Evolutionary conservation across 1,139 yeast species (phyloP).

Genomic region (Blastobotrys buckinghamii): DNA sequence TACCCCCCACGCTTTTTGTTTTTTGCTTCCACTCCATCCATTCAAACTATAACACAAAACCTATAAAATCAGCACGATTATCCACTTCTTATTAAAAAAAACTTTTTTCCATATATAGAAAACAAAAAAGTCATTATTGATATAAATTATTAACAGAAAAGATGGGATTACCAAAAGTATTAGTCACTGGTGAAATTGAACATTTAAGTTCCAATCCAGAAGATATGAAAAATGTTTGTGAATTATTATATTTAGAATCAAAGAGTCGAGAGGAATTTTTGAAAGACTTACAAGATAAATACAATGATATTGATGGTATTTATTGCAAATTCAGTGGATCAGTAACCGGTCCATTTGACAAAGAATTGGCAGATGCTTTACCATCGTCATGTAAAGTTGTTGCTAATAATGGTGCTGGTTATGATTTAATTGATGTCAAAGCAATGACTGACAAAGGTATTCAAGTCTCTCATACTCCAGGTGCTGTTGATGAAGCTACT

Average conservation of each 20-base stretch:
- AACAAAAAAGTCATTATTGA: too few relatives aligned
- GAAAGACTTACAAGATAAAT: constrained; percentile 29
- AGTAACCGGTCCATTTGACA: constrained; percentile 64
- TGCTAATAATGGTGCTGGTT: constrained; percentile 89
- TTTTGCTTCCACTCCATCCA: background rate
- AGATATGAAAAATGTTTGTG: constrained; percentile 25
- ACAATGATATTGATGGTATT: constrained; percentile 30
- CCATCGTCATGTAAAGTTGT: constrained; percentile 60
- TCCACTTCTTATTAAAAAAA: background rate
- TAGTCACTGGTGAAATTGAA: constrained; percentile 23
- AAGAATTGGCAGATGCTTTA: constrained; percentile 54
- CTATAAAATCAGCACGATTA: background rate
- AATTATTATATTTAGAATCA: constrained; percentile 18
- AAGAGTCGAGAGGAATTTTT: constrained; percentile 30
- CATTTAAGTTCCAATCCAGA: constrained; percentile 24
- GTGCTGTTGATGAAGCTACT: constrained; percentile 67
- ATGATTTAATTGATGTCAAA: constrained; percentile 55
- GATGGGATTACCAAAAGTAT: constrained; percentile 16
- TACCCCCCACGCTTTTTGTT: background rate
- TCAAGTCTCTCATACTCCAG: constrained; percentile 64
- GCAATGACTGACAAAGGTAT: constrained; percentile 46
- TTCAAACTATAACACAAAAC: too few relatives aligned
- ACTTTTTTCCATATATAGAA: too few relatives aligned
- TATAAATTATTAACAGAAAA: too few relatives aligned
- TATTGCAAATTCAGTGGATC: constrained; percentile 55